Base-by-base conservation (phyloP, 352 stramenopile genomes). In the Phytophthora tubulina region DNA sequence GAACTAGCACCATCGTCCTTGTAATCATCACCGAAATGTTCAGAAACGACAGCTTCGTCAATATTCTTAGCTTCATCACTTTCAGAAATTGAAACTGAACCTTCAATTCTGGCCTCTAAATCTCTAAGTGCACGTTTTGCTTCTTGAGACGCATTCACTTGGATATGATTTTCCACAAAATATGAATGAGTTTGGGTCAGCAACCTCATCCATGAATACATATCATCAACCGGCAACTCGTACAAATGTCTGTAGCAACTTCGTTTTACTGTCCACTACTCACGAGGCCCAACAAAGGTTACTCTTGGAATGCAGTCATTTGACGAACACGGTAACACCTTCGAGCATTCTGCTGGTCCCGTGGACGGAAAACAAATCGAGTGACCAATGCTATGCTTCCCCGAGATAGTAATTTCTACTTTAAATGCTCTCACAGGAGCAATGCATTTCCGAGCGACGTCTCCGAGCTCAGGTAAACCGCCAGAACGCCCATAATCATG, bases 391-490 rank as follows among this genome's bases (percentile, higher is more conserved):
- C 6, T 13, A 35, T 63, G 52, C 46, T 63, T 63, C 0, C 62
- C 32, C 1, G 62, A 52, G 0, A n/a, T n/a, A 13, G 21, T 21
- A 35, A 69, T 62, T 1, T 32, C 35, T 10, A 63, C 4, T 2
- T 36, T 27, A 42, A 63, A 70, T 8, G 17, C 32, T 6, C 52
- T 13, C 1, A 63, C 42, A 0, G 51, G 62, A 36, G 51, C 14
- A 6, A 70, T 63, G 10, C 33, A 70, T 3, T 70, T 63, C 1
- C 11, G 50, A 2, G 52, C 44, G 44, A 70, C 42, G 11, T 63
- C 39, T 17, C 33, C 49, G 1, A 69, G 21, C 1, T 57, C 33
- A 1, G 62, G 44, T 3, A 70, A 46, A 17, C 9, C 1, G 0
- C 44, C 62, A 27, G n/a, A 7, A 13, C 51, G 7, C 9, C 44